Conservation (phyloP, 352 stramenopile species). For the Phytopythium litorale region DNA sequence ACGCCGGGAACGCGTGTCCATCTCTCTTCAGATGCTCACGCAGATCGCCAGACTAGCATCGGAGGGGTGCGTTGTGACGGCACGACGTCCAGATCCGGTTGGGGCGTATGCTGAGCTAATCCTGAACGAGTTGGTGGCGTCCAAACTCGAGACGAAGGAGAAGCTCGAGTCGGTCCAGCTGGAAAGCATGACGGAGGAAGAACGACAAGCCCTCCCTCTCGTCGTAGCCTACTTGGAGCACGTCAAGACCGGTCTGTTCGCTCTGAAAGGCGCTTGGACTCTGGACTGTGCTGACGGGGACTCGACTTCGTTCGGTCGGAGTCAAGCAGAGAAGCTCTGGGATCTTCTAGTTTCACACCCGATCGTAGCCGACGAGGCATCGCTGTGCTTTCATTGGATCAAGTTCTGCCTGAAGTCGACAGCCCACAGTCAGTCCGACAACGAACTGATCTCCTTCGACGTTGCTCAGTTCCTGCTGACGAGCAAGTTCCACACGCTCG, state of each 20-base stretch:
- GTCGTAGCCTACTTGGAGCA: constrained; percentile 22
- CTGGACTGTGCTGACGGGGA: constrained; percentile 14
- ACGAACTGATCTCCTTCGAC: constrained; percentile 17
- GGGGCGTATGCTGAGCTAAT: constrained; percentile 15
- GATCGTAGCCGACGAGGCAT: constrained; percentile 34
- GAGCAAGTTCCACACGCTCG: constrained; percentile 40
- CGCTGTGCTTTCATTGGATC: constrained; percentile 76
- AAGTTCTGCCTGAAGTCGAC: constrained; percentile 52
- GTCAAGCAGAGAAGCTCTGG: constrained; percentile 43
- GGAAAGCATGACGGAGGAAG: constrained; percentile 9
- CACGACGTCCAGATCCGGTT: neutral
- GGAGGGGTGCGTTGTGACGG: constrained; percentile 14
- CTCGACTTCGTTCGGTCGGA: constrained; percentile 4
- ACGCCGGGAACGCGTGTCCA: constrained; percentile 8
- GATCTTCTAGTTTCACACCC: constrained; percentile 31
- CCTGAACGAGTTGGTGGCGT: constrained; percentile 20
- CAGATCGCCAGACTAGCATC: constrained; percentile 25
- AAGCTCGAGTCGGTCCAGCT: constrained; percentile 5
- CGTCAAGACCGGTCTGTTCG: constrained; percentile 49
- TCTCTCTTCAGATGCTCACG: constrained; percentile 35
- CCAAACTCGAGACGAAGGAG: constrained; percentile 16
- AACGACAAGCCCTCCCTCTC: constrained; percentile 11
- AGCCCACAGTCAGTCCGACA: constrained; percentile 1
- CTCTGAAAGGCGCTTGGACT: constrained; percentile 53
- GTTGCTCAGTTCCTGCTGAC: constrained; percentile 31